A percentile compares a stretch with the other conserved stretches of the same genome.
Evolutionary conservation across 257 asterid genomes (phyloP).

Genomic region (Avicennia marina): DNA sequence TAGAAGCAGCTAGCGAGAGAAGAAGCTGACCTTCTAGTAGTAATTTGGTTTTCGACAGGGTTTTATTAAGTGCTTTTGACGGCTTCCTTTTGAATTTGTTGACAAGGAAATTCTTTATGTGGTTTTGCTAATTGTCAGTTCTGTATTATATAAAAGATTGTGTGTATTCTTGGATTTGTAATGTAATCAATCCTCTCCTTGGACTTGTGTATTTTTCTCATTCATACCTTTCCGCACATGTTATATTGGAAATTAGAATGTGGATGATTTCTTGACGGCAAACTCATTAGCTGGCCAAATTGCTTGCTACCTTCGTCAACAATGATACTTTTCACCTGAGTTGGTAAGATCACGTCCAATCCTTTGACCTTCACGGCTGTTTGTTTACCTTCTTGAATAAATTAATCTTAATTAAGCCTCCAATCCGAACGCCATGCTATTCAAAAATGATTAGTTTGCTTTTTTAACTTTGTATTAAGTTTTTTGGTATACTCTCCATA

Average conservation of each 20-base stretch:
- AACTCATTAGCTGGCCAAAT: too few species aligned
- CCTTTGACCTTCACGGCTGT: constrained; percentile 3
- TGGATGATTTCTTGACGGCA: too few species aligned
- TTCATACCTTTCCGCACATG: not conserved
- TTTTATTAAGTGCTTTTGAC: not conserved
- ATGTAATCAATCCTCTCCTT: constrained; percentile 19
- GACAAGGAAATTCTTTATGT: not conserved
- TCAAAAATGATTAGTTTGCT: not conserved
- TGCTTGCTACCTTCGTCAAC: constrained; percentile 8
- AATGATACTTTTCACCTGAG: constrained; percentile 18
- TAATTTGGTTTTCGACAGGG: constrained; percentile 27
- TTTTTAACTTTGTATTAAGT: too few species aligned
- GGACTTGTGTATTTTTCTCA: constrained; percentile 22
- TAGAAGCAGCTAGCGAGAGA: constrained; percentile 37
- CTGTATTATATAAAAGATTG: too few species aligned
- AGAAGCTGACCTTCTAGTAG: constrained; percentile 45
- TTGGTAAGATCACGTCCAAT: constrained; percentile 6
- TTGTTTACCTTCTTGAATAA: constrained; percentile 5
- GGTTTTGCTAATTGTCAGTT: too few species aligned
- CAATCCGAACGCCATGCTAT: not conserved
- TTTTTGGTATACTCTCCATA: too few species aligned
- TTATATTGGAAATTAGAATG: too few species aligned
- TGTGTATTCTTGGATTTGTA: too few species aligned
- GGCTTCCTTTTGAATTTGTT: constrained; percentile 11
- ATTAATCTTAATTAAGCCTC: not conserved